Conservation (phyloP, 305 asterid genomes). For the Fraxinus albicans region DNA sequence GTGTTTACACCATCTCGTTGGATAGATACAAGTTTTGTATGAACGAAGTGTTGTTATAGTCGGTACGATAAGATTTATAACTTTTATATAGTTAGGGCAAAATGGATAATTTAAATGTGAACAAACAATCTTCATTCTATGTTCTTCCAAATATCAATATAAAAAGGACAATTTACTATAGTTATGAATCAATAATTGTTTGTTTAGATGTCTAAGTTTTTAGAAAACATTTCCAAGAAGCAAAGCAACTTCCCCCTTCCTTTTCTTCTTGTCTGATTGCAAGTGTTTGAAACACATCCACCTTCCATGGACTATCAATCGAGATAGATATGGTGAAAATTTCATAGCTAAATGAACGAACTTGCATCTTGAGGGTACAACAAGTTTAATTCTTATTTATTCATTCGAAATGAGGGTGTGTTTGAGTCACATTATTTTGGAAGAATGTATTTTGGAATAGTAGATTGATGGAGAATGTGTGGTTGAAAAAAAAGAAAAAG, state of each 20-base stretch:
- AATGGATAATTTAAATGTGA: neutral
- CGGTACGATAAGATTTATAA: neutral
- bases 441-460: no score
- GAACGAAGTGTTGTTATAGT: neutral
- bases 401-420: no score
- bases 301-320: neutral
- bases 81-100: neutral
- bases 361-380: no score
- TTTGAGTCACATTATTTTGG: no score
- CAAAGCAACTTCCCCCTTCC: no score
- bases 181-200: neutral
- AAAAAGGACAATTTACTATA: neutral
- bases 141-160: neutral
- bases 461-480: no score
- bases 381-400: no score
- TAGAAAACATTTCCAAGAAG: no score
- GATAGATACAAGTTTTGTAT: neutral
- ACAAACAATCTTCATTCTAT: neutral
- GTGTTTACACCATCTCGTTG: neutral
- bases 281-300: neutral
- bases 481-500: no score
- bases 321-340: neutral
- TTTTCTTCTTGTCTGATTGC: neutral
- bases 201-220: neutral
- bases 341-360: neutral